These are phyloP conservation scores for Acanthamoeba quina DNA, from an alignment of 208 protist species.

Conservation along the genomic window DNA sequence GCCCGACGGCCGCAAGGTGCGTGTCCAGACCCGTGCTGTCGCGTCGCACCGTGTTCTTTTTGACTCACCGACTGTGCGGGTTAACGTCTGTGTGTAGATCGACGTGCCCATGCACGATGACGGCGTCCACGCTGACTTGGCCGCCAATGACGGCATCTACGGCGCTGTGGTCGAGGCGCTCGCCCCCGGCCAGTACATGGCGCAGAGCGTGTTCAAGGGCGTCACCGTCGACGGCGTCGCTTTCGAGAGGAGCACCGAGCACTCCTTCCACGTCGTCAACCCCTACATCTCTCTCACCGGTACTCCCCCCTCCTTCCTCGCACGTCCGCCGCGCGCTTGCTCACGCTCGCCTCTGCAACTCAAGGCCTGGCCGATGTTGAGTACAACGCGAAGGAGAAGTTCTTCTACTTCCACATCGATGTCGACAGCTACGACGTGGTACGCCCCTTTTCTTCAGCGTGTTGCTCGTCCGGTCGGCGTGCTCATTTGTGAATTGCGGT, in stretches of 20 bases:
- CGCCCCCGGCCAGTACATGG: conserved; percentile 74
- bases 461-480: too few species aligned
- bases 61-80: neutral
- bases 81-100: neutral
- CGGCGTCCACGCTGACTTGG: conserved; percentile 74
- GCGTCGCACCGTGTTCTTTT: neutral
- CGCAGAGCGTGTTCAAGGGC: conserved; percentile 15
- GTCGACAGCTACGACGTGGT: conserved; percentile 22
- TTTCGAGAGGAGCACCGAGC: conserved; percentile 77
- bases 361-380: conserved; percentile 49
- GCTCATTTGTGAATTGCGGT: too few species aligned
- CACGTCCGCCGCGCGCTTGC: neutral
- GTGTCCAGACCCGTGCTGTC: neutral
- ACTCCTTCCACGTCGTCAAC: conserved; percentile 75
- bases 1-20: neutral
- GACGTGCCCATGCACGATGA: conserved; percentile 80
- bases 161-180: conserved; percentile 61
- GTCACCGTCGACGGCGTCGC: neutral
- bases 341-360: neutral
- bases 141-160: conserved; percentile 78
- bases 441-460: neutral
- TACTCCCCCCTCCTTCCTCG: neutral
- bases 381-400: neutral
- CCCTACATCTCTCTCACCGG: conserved; percentile 72
- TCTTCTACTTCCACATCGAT: conserved; percentile 64